phyloP scores from a whole-genome alignment of 176 grass and related monocot genomes.

The Oryza longistaminata region DNA sequence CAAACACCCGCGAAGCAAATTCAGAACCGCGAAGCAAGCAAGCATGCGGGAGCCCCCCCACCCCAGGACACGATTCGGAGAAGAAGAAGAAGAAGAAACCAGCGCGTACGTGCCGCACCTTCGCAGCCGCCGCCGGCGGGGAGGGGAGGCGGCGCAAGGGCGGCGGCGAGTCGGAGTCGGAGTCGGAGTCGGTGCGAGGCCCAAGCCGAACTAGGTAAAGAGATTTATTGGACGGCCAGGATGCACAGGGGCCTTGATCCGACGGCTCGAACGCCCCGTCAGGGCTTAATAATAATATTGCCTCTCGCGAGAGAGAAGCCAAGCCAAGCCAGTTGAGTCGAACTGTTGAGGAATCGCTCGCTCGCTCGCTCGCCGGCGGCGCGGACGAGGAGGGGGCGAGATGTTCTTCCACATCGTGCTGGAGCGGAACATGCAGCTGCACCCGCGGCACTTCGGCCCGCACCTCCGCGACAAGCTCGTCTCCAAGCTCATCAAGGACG shows the following conservation, averaged over 20 bases:
- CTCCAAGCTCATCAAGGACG: conserved; percentile 98
- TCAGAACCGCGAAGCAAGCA: background rate
- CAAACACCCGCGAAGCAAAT: background rate
- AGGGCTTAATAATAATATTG: background rate
- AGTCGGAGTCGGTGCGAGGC: too few relatives aligned
- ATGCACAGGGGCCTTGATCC: background rate
- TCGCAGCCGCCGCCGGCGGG: background rate
- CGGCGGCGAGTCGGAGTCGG: background rate
- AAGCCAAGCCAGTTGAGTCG: background rate
- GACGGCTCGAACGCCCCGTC: background rate
- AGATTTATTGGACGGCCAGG: background rate
- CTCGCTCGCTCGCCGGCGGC: conserved; percentile 20
- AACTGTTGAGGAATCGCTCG: background rate
- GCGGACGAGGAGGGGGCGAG: conserved; percentile 10
- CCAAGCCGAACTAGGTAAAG: background rate
- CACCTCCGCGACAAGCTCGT: conserved; percentile 95
- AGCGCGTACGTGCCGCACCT: background rate
- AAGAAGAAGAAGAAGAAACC: too few relatives aligned
- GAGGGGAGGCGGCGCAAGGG: background rate
- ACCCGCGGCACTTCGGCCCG: conserved; percentile 92
- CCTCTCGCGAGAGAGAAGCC: background rate
- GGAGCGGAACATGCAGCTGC: conserved; percentile 98
- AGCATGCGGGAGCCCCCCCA: background rate
- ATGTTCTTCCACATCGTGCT: conserved; percentile 99
- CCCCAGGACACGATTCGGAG: background rate